Base-by-base conservation (phyloP, 169 alveolate species). In the Plasmodium vinckei region DNA sequence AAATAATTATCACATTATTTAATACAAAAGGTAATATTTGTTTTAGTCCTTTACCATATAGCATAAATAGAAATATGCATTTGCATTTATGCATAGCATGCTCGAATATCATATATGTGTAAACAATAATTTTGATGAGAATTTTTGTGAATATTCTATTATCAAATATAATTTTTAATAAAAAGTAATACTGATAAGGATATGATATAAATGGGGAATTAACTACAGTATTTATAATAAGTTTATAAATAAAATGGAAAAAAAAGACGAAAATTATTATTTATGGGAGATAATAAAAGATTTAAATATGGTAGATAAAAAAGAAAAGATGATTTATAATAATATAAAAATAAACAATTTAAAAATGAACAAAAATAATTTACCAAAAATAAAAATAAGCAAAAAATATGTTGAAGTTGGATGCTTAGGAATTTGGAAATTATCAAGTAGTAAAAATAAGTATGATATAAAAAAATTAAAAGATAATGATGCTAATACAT, bases 401-500 rank as follows among this genome's bases (percentile, higher is more conserved):
- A 82, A 65, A 82, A 82, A 67, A 82, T 82, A 82, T 82, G 57
- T 82, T 53, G 90, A 82, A 44, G 56, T 82, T 12, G 90, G 90
- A 53, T 67, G 84, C 39, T 49, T 82, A 15, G 90, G 73, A 17
- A n/a, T 59, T 82, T 82, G 90, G 90, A 67, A 82, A 65, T 82
- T 65, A 60, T 82, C 90, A 53, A 82, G 90, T 25, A 53, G 70
- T 27, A 82, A 61, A 82, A 67, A 59, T 47, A 82, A 21, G 60
- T 67, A 61, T 72, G 97, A 96, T 46, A 89, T 94, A 33, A 93
- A 79, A 60, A 95, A 94, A 64, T 89, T 95, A 73, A 92, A 96
- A 77, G 97, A 95, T 87, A 93, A 94, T 87, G 92, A 93, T 89
- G 88, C 93, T 53, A 89, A 94, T 33, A 95, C 97, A 17, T 95